Evolutionary conservation across 345 rosid species (phyloP).

Genomic region (Barbarea vulgaris): DNA sequence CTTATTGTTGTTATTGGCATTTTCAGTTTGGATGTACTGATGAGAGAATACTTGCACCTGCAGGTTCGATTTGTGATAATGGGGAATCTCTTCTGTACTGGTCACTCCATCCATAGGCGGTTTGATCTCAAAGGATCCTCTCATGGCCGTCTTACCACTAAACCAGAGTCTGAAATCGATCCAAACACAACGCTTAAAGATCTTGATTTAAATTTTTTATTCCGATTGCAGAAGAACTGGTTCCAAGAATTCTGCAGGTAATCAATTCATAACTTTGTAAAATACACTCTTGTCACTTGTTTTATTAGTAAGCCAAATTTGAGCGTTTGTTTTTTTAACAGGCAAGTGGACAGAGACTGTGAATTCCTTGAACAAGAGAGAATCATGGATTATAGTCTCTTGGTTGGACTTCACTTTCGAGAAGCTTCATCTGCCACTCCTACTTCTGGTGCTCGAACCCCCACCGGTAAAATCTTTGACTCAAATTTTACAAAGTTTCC

Average conservation of each 20-base stretch:
- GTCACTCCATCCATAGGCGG: slow-evolving; percentile 74
- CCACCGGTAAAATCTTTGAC: slow-evolving; percentile 53
- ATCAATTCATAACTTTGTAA: slow-evolving; percentile 6
- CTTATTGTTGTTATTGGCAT: not conserved
- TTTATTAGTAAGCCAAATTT: not conserved
- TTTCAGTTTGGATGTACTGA: slow-evolving; percentile 18
- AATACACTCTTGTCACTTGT: not conserved
- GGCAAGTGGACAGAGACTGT: slow-evolving; percentile 95
- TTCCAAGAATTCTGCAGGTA: slow-evolving; percentile 94
- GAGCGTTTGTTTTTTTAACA: slow-evolving; percentile 38
- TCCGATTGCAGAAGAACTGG: slow-evolving; percentile 74
- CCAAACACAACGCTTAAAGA: slow-evolving; percentile 91
- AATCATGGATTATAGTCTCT: slow-evolving; percentile 94
- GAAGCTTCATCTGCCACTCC: slow-evolving; percentile 54
- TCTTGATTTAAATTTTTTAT: slow-evolving; percentile 84
- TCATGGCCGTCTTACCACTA: slow-evolving; percentile 79
- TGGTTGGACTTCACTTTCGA: slow-evolving; percentile 87
- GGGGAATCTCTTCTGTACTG: slow-evolving; percentile 92
- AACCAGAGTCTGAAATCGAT: slow-evolving; percentile 87
- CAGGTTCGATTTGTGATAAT: slow-evolving; percentile 92
- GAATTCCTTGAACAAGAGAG: slow-evolving; percentile 93
- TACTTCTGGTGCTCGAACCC: slow-evolving; percentile 62
- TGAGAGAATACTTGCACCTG: slow-evolving; percentile 19
- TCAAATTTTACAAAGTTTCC: not conserved
- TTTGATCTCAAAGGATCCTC: slow-evolving; percentile 98